A percentile compares a stretch with the other conserved stretches of the same genome.
phyloP scores from a whole-genome alignment of 2,329 filamentous ascomycete species.

The Diaporthe citriasiana region DNA sequence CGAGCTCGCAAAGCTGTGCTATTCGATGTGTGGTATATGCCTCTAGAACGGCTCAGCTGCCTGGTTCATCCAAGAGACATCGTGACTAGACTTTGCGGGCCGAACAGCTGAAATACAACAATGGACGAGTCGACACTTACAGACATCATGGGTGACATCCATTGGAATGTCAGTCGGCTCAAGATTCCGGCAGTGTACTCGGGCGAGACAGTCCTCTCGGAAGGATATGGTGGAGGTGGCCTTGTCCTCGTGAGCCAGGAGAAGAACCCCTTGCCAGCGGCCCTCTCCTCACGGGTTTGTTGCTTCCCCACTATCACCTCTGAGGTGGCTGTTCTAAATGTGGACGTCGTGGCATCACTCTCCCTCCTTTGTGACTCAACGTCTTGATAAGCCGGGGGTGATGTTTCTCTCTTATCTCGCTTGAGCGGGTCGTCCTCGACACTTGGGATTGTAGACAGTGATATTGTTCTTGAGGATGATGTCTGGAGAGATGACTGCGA shows the following conservation, averaged over 20 bases:
- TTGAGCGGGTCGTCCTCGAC: background rate
- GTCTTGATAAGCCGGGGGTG: constrained; percentile 11
- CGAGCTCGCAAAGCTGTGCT: constrained; percentile 13
- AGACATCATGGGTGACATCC: constrained; percentile 33
- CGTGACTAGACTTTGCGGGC: too few species aligned
- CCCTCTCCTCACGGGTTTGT: background rate
- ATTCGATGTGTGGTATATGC: background rate
- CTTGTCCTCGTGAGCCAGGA: constrained; percentile 20
- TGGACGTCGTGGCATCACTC: background rate
- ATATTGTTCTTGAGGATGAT: background rate
- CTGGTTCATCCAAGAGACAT: background rate
- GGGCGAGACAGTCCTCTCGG: constrained; percentile 2
- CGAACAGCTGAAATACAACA: background rate
- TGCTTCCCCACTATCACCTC: background rate
- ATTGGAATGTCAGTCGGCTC: constrained; percentile 21
- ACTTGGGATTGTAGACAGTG: background rate
- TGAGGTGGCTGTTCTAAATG: background rate
- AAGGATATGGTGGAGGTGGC: background rate
- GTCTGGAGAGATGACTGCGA: constrained; percentile 8
- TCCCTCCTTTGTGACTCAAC: constrained; percentile 1
- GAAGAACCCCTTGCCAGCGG: constrained; percentile 15
- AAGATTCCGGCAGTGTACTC: constrained; percentile 25
- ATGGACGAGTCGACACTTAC: background rate
- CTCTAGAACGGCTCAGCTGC: constrained; percentile 5
- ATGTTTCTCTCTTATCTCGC: background rate